Conservation (phyloP, 2,329 filamentous ascomycete species). For the Cladosporium sp. region DNA sequence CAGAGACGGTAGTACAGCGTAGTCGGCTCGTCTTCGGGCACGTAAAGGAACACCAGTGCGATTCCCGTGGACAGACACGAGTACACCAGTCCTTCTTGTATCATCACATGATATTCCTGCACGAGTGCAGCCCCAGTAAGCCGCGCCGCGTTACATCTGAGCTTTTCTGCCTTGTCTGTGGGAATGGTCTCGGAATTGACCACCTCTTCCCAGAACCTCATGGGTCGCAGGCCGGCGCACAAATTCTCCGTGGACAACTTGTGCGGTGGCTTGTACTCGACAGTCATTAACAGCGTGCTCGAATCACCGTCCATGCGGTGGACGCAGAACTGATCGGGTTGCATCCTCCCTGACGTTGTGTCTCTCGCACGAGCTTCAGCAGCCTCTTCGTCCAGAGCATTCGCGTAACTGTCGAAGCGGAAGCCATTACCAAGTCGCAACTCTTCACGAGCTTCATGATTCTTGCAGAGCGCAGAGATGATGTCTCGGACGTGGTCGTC, state of each 20-base stretch:
- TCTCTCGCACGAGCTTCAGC: neutral
- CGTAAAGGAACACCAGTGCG: constrained; percentile 16
- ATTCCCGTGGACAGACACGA: constrained; percentile 27
- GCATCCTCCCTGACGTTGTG: neutral
- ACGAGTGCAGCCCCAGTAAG: constrained; percentile 21
- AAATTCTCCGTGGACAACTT: constrained; percentile 18
- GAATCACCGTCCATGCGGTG: constrained; percentile 4
- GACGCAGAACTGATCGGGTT: constrained; percentile 12
- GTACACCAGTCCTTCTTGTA: constrained; percentile 27
- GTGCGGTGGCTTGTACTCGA: constrained; percentile 24
- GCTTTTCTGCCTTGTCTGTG: constrained; percentile 13
- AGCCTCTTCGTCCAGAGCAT: constrained; percentile 4
- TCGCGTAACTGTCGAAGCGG: neutral
- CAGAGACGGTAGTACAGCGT: constrained; percentile 25
- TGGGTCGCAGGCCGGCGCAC: constrained; percentile 15
- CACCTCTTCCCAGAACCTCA: constrained; percentile 21
- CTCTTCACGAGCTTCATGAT: constrained; percentile 4
- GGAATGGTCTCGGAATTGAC: constrained; percentile 17
- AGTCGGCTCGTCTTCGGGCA: neutral
- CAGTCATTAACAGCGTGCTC: constrained; percentile 9
- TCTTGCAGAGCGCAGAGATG: constrained; percentile 6
- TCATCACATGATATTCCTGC: constrained; percentile 30
- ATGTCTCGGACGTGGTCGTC: constrained; percentile 7
- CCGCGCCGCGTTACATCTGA: constrained; percentile 23
- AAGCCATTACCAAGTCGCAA: constrained; percentile 10